phyloP scores from a whole-genome alignment of 805 yeast genomes.

The Wickerhamomyces hampshirensis region DNA sequence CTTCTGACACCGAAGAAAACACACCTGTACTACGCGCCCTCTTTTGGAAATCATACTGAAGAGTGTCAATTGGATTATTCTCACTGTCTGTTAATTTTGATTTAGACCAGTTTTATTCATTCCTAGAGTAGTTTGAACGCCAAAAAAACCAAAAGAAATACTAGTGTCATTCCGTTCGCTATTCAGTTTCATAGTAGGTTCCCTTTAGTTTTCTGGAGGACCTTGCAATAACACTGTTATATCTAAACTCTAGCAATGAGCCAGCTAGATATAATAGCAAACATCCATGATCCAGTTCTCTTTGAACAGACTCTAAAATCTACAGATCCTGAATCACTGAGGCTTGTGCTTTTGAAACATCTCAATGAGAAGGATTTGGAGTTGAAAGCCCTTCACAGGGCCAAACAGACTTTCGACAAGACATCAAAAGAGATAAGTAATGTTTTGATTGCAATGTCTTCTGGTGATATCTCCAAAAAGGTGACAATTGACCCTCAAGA shows the following conservation, averaged over 20 bases:
- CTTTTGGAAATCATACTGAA: no score
- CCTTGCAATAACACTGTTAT: no score
- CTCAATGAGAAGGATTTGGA: not conserved
- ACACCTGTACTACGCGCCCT: no score
- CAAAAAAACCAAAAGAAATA: no score
- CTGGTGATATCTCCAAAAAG: constrained; percentile 76
- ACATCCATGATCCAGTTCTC: constrained; percentile 3
- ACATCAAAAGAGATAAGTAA: constrained; percentile 63
- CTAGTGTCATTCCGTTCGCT: constrained; percentile 1
- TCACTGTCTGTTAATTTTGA: no score
- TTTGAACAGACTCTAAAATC: constrained; percentile 4
- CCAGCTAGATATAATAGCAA: constrained; percentile 3
- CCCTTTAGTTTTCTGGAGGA: constrained; percentile 1
- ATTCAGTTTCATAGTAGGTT: not conserved
- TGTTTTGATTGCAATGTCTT: constrained; percentile 79
- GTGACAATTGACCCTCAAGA: constrained; percentile 42
- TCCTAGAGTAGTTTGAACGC: no score
- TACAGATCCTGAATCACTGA: constrained; percentile 7
- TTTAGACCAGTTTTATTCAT: no score
- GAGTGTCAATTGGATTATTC: no score
- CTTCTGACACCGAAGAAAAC: no score
- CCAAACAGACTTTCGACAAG: not conserved
- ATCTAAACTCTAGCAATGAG: constrained; percentile 2
- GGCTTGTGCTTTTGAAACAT: constrained; percentile 1
- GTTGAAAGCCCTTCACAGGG: not conserved